Percentiles rank a stretch among this genome's conserved stretches.
Evolutionary conservation across 306 rosid species (phyloP).

Genomic region (Quercus rubra): DNA sequence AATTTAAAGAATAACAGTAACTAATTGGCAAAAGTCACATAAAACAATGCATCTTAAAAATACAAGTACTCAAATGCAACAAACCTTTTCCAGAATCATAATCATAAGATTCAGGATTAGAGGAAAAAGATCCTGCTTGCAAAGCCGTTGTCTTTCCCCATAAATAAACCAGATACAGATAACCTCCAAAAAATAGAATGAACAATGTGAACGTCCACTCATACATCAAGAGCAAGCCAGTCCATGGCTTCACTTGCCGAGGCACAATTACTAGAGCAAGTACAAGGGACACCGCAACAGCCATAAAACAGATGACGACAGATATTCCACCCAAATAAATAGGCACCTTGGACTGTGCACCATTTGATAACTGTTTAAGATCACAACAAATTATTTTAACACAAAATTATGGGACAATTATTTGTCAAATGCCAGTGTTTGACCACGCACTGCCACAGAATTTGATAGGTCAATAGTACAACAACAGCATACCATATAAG

Average conservation of each 20-base stretch:
- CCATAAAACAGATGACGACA: slow-evolving; percentile 53
- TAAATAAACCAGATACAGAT: slow-evolving; percentile 59
- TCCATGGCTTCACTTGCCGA: slow-evolving; percentile 95
- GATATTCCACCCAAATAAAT: slow-evolving; percentile 80
- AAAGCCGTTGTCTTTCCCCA: slow-evolving; percentile 71
- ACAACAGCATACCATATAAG: background rate
- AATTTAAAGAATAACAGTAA: background rate
- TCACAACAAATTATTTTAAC: slow-evolving; percentile 24
- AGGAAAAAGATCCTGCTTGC: slow-evolving; percentile 41
- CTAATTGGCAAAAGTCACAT: background rate
- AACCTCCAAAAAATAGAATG: slow-evolving; percentile 73
- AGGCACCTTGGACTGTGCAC: slow-evolving; percentile 68
- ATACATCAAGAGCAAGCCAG: slow-evolving; percentile 94
- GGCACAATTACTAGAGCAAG: slow-evolving; percentile 71
- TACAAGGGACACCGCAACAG: slow-evolving; percentile 60
- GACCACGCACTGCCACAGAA: background rate
- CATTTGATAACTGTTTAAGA: slow-evolving; percentile 35
- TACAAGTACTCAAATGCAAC: slow-evolving; percentile 13
- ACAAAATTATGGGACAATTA: slow-evolving; percentile 1
- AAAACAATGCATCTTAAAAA: background rate
- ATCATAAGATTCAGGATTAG: slow-evolving; percentile 57
- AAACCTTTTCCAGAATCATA: slow-evolving; percentile 80
- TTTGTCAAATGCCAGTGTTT: too few relatives aligned
- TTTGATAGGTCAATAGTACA: background rate
- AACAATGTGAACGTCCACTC: slow-evolving; percentile 92